phyloP scores from a whole-genome alignment of 2,329 filamentous ascomycete species.

The Phaeosphaeria sp. region DNA sequence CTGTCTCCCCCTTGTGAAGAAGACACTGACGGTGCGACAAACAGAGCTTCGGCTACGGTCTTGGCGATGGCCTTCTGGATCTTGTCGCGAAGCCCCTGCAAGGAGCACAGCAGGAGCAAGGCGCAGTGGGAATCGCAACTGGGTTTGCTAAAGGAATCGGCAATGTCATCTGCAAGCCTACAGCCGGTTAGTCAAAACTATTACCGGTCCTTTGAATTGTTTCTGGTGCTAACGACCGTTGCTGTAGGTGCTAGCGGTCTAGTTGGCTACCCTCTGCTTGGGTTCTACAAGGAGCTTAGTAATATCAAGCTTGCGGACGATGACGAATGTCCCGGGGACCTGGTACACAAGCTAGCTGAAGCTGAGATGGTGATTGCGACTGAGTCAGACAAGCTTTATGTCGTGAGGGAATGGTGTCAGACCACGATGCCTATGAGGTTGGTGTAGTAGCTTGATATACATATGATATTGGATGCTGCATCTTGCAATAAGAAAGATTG shows the following conservation, averaged over 20 bases:
- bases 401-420: constrained; percentile 32
- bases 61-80: constrained; percentile 80
- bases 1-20: not conserved
- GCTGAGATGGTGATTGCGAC: constrained; percentile 21
- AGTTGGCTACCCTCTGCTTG: constrained; percentile 67
- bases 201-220: not conserved
- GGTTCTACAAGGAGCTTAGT: constrained; percentile 64
- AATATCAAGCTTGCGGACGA: constrained; percentile 18
- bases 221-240: not conserved
- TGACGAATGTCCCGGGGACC: constrained; percentile 11
- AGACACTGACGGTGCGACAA: not conserved
- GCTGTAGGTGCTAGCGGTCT: constrained; percentile 60
- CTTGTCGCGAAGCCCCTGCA: constrained; percentile 77
- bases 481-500: no score
- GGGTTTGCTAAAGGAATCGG: constrained; percentile 79
- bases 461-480: not conserved
- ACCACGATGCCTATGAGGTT: constrained; percentile 23
- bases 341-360: constrained; percentile 21
- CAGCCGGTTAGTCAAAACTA: constrained; percentile 61
- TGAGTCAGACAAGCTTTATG: constrained; percentile 22
- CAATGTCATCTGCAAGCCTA: constrained; percentile 67
- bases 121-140: constrained; percentile 70
- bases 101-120: constrained; percentile 66
- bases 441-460: not conserved
- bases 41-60: constrained; percentile 72